A percentile compares a stretch with the other conserved stretches of the same genome.
phyloP scores from a whole-genome alignment of 345 rosid species.

The Hirschfeldia incana region DNA sequence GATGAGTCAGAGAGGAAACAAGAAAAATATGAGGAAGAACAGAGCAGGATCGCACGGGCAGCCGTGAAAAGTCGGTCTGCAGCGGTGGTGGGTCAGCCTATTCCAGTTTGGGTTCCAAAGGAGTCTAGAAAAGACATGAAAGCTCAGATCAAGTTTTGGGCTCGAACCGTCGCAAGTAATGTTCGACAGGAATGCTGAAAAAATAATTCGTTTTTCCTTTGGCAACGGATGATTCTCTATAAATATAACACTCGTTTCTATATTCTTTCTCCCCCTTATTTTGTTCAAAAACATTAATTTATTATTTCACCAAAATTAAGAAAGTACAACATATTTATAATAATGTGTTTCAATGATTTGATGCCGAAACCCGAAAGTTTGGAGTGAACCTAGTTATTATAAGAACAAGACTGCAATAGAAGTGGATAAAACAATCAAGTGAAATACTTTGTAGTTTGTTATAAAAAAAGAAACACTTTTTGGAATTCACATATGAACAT shows the following conservation, averaged over 20 bases:
- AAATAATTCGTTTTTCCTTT: neutral
- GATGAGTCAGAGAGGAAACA: slow-evolving; percentile 38
- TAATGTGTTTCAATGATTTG: slow-evolving; percentile 18
- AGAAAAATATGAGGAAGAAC: slow-evolving; percentile 32
- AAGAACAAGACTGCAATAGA: neutral
- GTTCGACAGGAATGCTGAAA: slow-evolving; percentile 52
- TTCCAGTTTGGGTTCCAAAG: slow-evolving; percentile 48
- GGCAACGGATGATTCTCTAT: slow-evolving; percentile 6
- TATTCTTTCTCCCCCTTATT: slow-evolving; percentile 12
- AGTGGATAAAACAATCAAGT: slow-evolving; percentile 6
- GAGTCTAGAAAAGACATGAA: slow-evolving; percentile 56
- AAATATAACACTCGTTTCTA: slow-evolving; percentile 1
- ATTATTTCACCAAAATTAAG: slow-evolving; percentile 1
- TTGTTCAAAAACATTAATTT: neutral
- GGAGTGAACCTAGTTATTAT: no score
- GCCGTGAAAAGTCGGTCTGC: slow-evolving; percentile 40
- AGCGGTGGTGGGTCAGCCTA: slow-evolving; percentile 46
- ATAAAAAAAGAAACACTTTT: no score
- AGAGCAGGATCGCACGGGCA: slow-evolving; percentile 3
- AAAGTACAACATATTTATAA: neutral
- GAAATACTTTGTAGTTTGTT: neutral
- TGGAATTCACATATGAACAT: no score
- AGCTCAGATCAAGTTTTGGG: slow-evolving; percentile 71
- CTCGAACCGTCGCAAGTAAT: slow-evolving; percentile 68
- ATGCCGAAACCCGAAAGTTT: neutral